A percentile compares a stretch with the other conserved stretches of the same genome.
Conservation (phyloP, 495 filamentous ascomycete genomes). For the Aspergillus steynii region DNA sequence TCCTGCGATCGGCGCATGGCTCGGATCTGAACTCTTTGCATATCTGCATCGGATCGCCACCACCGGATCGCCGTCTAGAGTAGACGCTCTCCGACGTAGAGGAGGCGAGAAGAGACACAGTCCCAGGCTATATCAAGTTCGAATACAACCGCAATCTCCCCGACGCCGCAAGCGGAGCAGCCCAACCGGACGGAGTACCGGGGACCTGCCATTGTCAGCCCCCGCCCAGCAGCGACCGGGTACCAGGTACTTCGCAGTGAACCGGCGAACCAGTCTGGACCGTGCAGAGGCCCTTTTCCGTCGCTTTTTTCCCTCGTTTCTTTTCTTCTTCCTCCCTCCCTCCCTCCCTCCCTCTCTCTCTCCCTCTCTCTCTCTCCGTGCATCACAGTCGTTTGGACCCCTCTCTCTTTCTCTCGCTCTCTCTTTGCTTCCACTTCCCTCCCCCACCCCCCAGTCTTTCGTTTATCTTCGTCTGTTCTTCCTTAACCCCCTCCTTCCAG, state of each 20-base stretch:
- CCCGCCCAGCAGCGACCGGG: not conserved
- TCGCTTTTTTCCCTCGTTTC: conserved; percentile 4
- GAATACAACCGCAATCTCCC: too few relatives aligned
- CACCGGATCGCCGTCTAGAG: too few relatives aligned
- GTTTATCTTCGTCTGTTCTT: not conserved
- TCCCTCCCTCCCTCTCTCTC: not conserved
- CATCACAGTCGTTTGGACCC: not conserved
- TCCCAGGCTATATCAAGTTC: too few relatives aligned
- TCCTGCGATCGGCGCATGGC: conserved; percentile 3
- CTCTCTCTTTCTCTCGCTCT: not conserved
- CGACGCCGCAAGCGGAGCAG: not conserved
- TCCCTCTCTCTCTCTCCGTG: not conserved
- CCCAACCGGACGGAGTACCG: not conserved
- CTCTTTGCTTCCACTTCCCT: not conserved
- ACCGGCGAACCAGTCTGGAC: conserved; percentile 1
- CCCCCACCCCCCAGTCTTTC: not conserved
- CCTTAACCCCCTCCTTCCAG: not conserved
- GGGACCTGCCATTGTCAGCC: not conserved
- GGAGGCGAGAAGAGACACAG: too few relatives aligned
- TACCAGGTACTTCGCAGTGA: not conserved
- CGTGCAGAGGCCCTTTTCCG: conserved; percentile 2
- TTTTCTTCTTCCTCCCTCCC: conserved; percentile 3
- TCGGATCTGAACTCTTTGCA: too few relatives aligned
- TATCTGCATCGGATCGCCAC: not conserved
- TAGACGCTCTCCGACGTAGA: not conserved